Evolutionary conservation across 2,329 filamentous ascomycete species (phyloP).

Genomic region (Drechmeria coniospora): DNA sequence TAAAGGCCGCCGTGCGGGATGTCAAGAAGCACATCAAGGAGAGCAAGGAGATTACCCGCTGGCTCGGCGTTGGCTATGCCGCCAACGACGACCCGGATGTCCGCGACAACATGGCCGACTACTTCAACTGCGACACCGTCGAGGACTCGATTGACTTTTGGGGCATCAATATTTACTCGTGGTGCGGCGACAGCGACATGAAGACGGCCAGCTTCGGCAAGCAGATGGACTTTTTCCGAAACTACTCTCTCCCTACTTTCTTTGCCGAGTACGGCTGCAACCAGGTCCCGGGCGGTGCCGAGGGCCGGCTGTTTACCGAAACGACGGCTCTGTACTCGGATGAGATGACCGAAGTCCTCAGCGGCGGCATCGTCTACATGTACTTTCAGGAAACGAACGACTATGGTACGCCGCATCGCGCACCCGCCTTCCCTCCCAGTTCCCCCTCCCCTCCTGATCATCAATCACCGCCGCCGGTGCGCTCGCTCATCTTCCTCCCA

Average conservation of each 20-base stretch:
- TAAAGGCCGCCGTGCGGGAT: slow-evolving; percentile 95
- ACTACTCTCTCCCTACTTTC: slow-evolving; percentile 90
- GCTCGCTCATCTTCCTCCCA: no score
- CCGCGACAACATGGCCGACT: slow-evolving; percentile 67
- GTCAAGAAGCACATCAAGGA: slow-evolving; percentile 84
- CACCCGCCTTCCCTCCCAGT: no score
- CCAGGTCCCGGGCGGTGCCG: slow-evolving; percentile 36
- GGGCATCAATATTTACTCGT: slow-evolving; percentile 99
- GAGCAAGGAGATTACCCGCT: slow-evolving; percentile 69
- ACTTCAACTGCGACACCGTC: slow-evolving; percentile 76
- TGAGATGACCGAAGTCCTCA: slow-evolving; percentile 78
- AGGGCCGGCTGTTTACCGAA: slow-evolving; percentile 69
- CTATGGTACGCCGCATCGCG: slow-evolving; percentile 36
- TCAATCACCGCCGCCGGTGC: no score
- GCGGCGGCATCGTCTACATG: slow-evolving; percentile 97
- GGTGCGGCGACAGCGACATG: slow-evolving; percentile 81
- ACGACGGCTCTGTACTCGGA: slow-evolving; percentile 64
- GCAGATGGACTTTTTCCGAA: slow-evolving; percentile 71
- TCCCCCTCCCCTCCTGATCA: no score
- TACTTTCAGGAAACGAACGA: slow-evolving; percentile 87
- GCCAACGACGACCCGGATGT: slow-evolving; percentile 84
- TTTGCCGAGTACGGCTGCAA: slow-evolving; percentile 99
- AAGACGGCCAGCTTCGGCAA: slow-evolving; percentile 62
- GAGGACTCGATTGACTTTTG: slow-evolving; percentile 76
- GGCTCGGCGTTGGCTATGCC: slow-evolving; percentile 83